These are phyloP conservation scores for Colletotrichum nymphaeae DNA, from an alignment of 2,329 filamentous ascomycete species.

Conservation along the genomic window DNA sequence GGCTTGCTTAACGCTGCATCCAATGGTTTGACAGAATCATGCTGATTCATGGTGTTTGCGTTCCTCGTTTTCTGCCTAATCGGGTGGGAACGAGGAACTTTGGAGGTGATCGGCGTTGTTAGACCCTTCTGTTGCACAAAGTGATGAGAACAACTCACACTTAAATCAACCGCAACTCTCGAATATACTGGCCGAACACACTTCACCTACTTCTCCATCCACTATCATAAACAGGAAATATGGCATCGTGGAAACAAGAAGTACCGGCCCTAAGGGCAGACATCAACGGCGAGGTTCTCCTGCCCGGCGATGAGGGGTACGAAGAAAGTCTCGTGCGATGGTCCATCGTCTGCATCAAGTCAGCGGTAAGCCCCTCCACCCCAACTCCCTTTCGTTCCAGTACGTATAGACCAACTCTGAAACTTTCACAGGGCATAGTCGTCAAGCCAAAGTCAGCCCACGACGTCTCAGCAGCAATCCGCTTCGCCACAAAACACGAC, in stretches of 20 bases:
- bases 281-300: conserved; percentile 43
- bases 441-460: neutral
- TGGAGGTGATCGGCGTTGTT: neutral
- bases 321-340: conserved; percentile 49
- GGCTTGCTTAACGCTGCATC: neutral
- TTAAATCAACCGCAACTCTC: neutral
- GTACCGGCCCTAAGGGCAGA: neutral
- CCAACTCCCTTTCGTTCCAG: conserved; percentile 48
- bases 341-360: conserved; percentile 50
- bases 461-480: neutral
- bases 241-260: neutral
- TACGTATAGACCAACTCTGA: conserved; percentile 45
- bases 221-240: neutral
- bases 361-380: conserved; percentile 39
- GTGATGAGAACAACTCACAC: neutral
- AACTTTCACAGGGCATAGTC: neutral
- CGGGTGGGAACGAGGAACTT: neutral
- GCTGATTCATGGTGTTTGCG: too few species aligned
- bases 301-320: conserved; percentile 47
- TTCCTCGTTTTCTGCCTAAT: neutral
- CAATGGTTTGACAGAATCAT: neutral
- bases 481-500: neutral
- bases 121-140: too few species aligned
- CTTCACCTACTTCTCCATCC: neutral
- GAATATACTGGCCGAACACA: neutral